phyloP scores from a whole-genome alignment of 495 filamentous ascomycete genomes.

The Neurospora pannonica region DNA sequence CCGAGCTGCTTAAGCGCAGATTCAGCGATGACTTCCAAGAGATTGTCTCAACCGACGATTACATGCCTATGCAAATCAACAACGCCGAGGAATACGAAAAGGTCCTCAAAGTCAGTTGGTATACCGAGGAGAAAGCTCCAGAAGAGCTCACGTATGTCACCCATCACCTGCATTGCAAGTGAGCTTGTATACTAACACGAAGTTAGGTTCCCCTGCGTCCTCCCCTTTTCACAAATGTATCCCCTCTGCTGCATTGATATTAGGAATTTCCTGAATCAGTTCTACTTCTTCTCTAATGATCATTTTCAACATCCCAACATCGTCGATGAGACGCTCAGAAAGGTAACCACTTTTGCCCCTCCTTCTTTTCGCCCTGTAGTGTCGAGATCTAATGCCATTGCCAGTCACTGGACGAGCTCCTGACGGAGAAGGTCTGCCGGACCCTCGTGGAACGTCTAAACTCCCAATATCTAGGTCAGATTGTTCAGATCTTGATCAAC shows the following conservation, averaged over 20 bases:
- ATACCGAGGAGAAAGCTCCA: slow-evolving; percentile 64
- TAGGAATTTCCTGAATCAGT: slow-evolving; percentile 89
- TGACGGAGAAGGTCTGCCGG: slow-evolving; percentile 82
- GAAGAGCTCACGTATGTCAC: slow-evolving; percentile 63
- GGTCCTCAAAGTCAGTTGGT: slow-evolving; percentile 90
- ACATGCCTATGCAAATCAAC: slow-evolving; percentile 97
- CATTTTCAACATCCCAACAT: slow-evolving; percentile 79
- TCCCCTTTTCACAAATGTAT: slow-evolving; percentile 99
- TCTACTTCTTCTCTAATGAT: slow-evolving; percentile 91
- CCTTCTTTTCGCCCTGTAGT: too few relatives aligned
- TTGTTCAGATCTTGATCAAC: slow-evolving; percentile 97
- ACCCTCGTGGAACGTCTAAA: slow-evolving; percentile 78
- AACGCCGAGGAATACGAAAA: slow-evolving; percentile 88
- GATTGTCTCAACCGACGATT: slow-evolving; percentile 95
- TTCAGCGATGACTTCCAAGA: slow-evolving; percentile 93
- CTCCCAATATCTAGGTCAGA: slow-evolving; percentile 91
- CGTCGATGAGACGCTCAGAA: slow-evolving; percentile 81
- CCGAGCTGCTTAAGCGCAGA: slow-evolving; percentile 76
- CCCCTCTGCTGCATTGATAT: slow-evolving; percentile 96
- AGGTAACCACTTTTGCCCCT: slow-evolving; percentile 32
- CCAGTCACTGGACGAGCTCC: slow-evolving; percentile 70
- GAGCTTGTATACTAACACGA: slow-evolving; percentile 2
- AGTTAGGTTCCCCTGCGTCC: slow-evolving; percentile 71
- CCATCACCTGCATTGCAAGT: neutral
- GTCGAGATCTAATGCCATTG: slow-evolving; percentile 7